Percentiles rank a stretch among this genome's conserved stretches.
These are phyloP conservation scores for Amanita subjunquillea DNA, from an alignment of 768 basidiomycete genomes.

Conservation along the genomic window DNA sequence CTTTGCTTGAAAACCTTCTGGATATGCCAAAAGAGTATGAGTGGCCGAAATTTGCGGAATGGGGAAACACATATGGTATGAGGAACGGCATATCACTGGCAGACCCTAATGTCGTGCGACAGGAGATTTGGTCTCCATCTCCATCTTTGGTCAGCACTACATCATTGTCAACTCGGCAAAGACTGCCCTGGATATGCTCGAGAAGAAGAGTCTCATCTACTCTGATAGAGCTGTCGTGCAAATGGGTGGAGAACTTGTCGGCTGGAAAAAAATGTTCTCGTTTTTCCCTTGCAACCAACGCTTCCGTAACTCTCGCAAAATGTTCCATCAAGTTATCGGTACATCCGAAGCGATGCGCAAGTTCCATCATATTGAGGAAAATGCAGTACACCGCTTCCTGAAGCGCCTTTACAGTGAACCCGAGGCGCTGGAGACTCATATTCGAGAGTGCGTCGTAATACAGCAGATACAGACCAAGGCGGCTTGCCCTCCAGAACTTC, in stretches of 20 bases:
- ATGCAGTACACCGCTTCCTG: slow-evolving; percentile 28
- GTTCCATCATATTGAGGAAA: slow-evolving; percentile 28
- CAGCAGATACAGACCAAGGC: no score
- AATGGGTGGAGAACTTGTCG: slow-evolving; percentile 33
- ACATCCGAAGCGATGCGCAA: slow-evolving; percentile 24
- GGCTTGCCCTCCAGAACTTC: slow-evolving; percentile 6
- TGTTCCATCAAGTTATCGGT: slow-evolving; percentile 15
- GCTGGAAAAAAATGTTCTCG: slow-evolving; percentile 27
- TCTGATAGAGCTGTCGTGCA: slow-evolving; percentile 39
- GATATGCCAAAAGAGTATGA: slow-evolving; percentile 29
- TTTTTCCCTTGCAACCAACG: slow-evolving; percentile 27
- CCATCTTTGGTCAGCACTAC: no score
- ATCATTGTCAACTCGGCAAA: slow-evolving; percentile 6
- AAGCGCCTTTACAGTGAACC: slow-evolving; percentile 25
- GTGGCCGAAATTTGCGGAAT: slow-evolving; percentile 31
- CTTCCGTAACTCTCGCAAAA: slow-evolving; percentile 21
- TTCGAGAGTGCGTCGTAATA: slow-evolving; percentile 13
- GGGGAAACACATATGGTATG: slow-evolving; percentile 30
- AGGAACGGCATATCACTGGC: no score
- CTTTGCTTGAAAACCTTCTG: slow-evolving; percentile 34
- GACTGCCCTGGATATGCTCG: slow-evolving; percentile 34
- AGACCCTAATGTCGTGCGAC: no score
- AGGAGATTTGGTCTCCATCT: no score
- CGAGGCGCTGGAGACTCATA: slow-evolving; percentile 20
- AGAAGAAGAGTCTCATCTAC: slow-evolving; percentile 40